Evolutionary conservation across 169 alveolate genomes (phyloP).

Genomic region (Plasmodium vivax): DNA sequence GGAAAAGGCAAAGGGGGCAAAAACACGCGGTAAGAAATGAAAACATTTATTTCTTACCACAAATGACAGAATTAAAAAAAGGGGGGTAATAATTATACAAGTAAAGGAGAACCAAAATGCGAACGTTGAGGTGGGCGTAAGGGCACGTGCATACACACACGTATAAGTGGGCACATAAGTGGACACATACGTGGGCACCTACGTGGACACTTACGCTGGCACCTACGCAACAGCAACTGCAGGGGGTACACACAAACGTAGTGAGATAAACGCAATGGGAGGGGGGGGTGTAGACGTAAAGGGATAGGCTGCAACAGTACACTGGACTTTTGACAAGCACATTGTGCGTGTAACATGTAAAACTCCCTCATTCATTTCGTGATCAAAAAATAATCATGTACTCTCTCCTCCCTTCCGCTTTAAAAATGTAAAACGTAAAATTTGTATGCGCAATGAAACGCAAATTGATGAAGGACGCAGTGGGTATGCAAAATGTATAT

Average conservation of each 20-base stretch:
- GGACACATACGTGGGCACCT: too few relatives aligned
- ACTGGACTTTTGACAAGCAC: neutral
- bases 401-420: neutral
- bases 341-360: neutral
- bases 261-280: neutral
- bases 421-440: constrained; percentile 17
- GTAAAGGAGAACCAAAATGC: neutral
- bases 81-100: neutral
- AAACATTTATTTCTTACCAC: constrained; percentile 25
- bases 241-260: neutral
- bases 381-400: neutral
- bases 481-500: neutral
- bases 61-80: constrained; percentile 62
- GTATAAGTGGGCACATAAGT: too few relatives aligned
- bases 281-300: neutral
- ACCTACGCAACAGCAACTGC: neutral
- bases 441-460: constrained; percentile 10
- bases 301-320: neutral
- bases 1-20: neutral
- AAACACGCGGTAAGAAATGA: constrained; percentile 6
- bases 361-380: neutral
- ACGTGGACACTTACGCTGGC: neutral
- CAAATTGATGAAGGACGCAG: constrained; percentile 33
- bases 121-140: neutral
- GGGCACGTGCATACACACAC: too few relatives aligned